Base-by-base conservation (phyloP, 164 flowering plant genomes). In the Macadamia tetraphylla region DNA sequence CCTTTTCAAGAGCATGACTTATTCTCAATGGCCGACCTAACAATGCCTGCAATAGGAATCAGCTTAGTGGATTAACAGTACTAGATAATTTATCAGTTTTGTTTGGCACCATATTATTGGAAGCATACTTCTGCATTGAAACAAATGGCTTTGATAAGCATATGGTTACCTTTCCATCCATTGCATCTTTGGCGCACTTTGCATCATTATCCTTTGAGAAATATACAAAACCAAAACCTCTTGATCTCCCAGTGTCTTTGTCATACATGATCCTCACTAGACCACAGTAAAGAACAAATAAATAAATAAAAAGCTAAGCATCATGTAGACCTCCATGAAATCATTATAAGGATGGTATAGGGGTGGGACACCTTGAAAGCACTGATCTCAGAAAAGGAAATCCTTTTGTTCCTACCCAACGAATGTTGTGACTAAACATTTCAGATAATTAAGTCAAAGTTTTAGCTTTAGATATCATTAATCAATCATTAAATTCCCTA, bases 141-240 rank as follows among this genome's bases (percentile, higher is more conserved):
- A 42, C 35, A 35, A 23, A 9, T 13, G 23, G 57, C 9, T 18
- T 42, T 29, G 8, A 29, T 53, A 32, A 59, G 14, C 52, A 32
- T 65, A 12, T 14, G 23, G 7, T 65, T 75, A 86, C 94, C 93
- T 87, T 90, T 67, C 94, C 93, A 81, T 90, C 93, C 95, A 88
- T 92, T 66, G 87, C 91, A 74, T 92, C 90, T 84, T 82, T 92
- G 60, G 94, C 96, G 78, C 64, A 75, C 55, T 17, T 63, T 17
- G 96, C 98, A 43, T 81, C 85, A 15, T 80, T 81, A 70, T 81
- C 85, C 29, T 79, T 80, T 6, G 85, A 74, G 67, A 92, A 92
- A 64, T 83, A 13, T 31, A 92, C 85, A 77, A 92, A 92, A 17
- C 98, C 96, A 74, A 88, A 90, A 30, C 98, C 98, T 81, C 96